Evolutionary conservation across 768 basidiomycete species (phyloP), one percentile per base, ranked within the genome.

Genomic region (Pulveroboletus frians): DNA sequence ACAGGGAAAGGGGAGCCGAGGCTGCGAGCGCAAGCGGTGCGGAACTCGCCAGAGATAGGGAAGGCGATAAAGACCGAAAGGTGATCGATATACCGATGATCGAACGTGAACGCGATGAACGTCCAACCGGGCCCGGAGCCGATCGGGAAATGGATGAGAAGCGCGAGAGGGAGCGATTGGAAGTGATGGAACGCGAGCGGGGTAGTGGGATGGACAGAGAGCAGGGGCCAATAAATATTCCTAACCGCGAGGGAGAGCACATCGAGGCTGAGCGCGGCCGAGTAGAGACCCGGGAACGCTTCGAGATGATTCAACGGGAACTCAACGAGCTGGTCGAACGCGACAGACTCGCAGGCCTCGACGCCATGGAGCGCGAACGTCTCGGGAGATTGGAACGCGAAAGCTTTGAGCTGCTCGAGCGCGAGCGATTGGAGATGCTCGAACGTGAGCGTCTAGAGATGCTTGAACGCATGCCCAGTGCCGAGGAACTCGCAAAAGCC

Each of bases 251-350:
- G 23, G 53, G 57, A 45, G 62, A 65, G 39, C 57, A 46, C 15
- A 39, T 38, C 6, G 62, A 65, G 17, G 51, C 39, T 14, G 56
- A 67, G 11, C 64, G 59, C 3, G 65, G 67, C 48, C 67, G 60
- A 38, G 37, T 56, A 15, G 63, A 58, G 21, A 35, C 51, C 5
- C 51, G 52, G 38, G 62, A 62, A 49, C 60, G 58, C 43, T 59
- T 67, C 32, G 63, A 71, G 45, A 55, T 61, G 57, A 43, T 67
- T 17, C 69, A 70, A 31, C 59, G 71, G n/a, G 71, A 69, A 46
- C 49, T 62, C 41, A 23, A 46, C 34, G 67, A 69, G 14, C 61
- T 68, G 26, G 43, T 49, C 21, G 66, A 66, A 21, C 64, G 65
- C 30, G 63, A 69, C 14, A 58, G 64, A n/a, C 41, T 66, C 7